Conservation (phyloP, 169 alveolate species). For the Perkinsus olseni region DNA sequence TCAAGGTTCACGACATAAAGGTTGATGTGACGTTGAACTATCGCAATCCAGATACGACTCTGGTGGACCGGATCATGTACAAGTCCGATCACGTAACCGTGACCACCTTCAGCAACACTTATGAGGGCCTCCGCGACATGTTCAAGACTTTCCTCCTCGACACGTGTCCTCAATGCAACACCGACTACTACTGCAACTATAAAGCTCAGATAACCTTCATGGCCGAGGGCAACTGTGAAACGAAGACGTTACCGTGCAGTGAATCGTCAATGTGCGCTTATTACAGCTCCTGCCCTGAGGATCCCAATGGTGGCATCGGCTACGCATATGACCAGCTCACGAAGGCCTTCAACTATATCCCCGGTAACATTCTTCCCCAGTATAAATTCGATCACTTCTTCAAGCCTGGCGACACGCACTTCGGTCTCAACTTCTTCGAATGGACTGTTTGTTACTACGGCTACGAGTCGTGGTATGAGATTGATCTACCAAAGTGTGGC, state of each 20-base stretch:
- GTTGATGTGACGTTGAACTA: background rate
- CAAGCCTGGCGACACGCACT: background rate
- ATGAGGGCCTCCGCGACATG: background rate
- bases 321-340: background rate
- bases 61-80: background rate
- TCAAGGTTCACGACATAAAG: background rate
- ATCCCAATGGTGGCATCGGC: background rate
- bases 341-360: background rate
- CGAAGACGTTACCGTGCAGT: too few relatives aligned
- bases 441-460: background rate
- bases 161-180: background rate
- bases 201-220: background rate
- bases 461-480: background rate
- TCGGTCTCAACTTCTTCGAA: background rate
- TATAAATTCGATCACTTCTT: background rate
- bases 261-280: background rate
- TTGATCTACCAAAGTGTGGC: background rate
- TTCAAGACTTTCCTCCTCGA: background rate
- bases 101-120: background rate
- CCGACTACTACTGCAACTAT: background rate
- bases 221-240: background rate
- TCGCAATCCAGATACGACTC: background rate
- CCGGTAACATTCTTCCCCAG: background rate
- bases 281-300: background rate
- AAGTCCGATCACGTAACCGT: background rate